Evolutionary conservation across 2,329 filamentous ascomycete species (phyloP), one percentile per base, ranked within the genome.

Genomic region (Cryphonectria parasitica): DNA sequence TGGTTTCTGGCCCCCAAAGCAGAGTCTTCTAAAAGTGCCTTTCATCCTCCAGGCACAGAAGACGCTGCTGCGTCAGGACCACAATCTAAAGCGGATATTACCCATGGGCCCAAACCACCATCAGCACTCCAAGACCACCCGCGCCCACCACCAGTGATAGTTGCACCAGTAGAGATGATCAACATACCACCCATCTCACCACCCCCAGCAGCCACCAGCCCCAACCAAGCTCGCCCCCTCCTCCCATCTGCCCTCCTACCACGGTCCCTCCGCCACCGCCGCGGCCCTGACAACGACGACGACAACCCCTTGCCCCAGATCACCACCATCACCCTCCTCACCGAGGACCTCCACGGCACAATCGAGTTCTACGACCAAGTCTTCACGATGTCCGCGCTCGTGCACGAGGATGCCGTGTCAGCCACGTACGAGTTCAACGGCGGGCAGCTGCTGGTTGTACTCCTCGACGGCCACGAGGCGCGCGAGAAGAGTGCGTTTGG

Each of bases 291-390:
- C 1, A 10, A 11, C 36, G 36, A 13, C 10, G 11, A 8, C 60
- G 22, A 1, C n/a, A 39, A 31, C 17, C 22, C 31, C 3, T 25
- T 66, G 13, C 25, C 64, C 49, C 22, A 19, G n/a, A 11, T 45
- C 31, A 25, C 65, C 10, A 15, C 34, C 28, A 54, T 71, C 31
- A 67, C 67, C 2, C 67, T 71, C 49, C 67, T 64, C 6, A 68
- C 69, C 13, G 67, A 64, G 2, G 67, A 71, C 63, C 63, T 71
- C 19, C 7, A 41, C 15, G 28, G 17, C 58, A 25, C 60, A 10
- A 45, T 19, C 8, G 19, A 25, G 41, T 71, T 71, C 60, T 69
- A 71, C 64, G 52, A 63, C n/a, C 58, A 2, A 31, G 64, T 61
- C 31, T 64, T 71, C 28, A 28, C 49, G 2, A 13, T 39, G 45